phyloP scores from a whole-genome alignment of 164 flowering plant species.

The Taxillus chinensis region DNA sequence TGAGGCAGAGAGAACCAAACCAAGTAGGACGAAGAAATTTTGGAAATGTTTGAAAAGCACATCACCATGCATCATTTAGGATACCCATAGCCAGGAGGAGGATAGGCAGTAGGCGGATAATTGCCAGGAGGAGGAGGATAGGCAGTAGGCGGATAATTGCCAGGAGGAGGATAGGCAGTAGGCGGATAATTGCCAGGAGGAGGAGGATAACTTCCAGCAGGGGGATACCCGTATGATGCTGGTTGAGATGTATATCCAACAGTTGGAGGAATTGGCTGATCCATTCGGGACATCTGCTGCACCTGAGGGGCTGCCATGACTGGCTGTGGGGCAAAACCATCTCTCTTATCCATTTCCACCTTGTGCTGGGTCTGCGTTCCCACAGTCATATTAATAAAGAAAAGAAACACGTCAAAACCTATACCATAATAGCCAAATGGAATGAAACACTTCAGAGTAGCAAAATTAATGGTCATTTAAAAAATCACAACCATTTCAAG shows the following conservation, averaged over 20 bases:
- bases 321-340: conserved; percentile 52
- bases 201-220: conserved; percentile 11
- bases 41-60: too few species aligned
- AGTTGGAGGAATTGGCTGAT: conserved; percentile 46
- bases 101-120: not conserved
- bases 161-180: not conserved
- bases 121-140: not conserved
- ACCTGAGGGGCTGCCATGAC: conserved; percentile 41
- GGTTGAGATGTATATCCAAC: conserved; percentile 36
- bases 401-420: too few species aligned
- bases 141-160: not conserved
- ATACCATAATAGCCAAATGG: too few species aligned
- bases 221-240: conserved; percentile 21
- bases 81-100: not conserved
- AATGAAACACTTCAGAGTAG: too few species aligned
- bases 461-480: too few species aligned
- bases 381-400: too few species aligned
- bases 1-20: too few species aligned
- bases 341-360: conserved; percentile 63
- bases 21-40: too few species aligned
- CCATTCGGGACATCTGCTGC: conserved; percentile 54
- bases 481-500: too few species aligned
- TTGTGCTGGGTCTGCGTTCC: conserved; percentile 58
- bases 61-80: too few species aligned
- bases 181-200: conserved; percentile 29